A percentile compares a stretch with the other conserved stretches of the same genome.
phyloP scores from a whole-genome alignment of 208 protist genomes.

The Acanthamoeba sp. region DNA sequence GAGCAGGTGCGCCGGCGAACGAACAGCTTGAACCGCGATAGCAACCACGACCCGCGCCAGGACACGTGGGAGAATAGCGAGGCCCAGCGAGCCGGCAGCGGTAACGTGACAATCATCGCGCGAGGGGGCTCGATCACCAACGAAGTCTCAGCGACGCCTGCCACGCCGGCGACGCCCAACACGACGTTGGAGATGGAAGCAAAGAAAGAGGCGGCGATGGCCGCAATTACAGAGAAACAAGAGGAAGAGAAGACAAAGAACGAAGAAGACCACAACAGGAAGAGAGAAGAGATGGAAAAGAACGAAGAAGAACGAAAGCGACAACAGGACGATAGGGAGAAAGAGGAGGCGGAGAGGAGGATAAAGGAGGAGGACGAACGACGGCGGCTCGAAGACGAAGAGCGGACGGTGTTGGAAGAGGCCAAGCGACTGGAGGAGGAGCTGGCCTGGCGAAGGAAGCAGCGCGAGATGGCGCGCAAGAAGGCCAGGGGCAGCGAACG shows the following conservation, averaged over 20 bases:
- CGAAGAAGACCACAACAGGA: not conserved
- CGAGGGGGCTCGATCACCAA: not conserved
- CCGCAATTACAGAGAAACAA: not conserved
- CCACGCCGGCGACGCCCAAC: not conserved
- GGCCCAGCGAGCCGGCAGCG: not conserved
- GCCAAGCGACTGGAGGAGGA: conserved; percentile 30
- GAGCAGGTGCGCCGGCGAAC: not conserved
- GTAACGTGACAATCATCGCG: not conserved
- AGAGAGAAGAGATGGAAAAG: not conserved
- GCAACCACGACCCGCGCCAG: not conserved
- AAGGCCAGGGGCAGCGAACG: not conserved
- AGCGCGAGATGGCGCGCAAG: not conserved
- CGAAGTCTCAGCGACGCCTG: too few relatives aligned
- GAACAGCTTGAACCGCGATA: not conserved
- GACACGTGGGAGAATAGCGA: not conserved
- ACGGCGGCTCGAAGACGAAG: conserved; percentile 28
- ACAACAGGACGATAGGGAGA: not conserved
- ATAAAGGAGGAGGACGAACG: conserved; percentile 4
- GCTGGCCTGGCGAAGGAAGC: conserved; percentile 32
- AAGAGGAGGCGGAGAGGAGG: not conserved
- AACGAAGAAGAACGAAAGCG: not conserved
- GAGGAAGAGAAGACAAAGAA: not conserved
- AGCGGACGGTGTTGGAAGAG: conserved; percentile 43
- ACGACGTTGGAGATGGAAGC: not conserved
- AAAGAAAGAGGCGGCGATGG: not conserved